phyloP scores from a whole-genome alignment of 2,329 filamentous ascomycete genomes.

The Nigrospora sphaerica region DNA sequence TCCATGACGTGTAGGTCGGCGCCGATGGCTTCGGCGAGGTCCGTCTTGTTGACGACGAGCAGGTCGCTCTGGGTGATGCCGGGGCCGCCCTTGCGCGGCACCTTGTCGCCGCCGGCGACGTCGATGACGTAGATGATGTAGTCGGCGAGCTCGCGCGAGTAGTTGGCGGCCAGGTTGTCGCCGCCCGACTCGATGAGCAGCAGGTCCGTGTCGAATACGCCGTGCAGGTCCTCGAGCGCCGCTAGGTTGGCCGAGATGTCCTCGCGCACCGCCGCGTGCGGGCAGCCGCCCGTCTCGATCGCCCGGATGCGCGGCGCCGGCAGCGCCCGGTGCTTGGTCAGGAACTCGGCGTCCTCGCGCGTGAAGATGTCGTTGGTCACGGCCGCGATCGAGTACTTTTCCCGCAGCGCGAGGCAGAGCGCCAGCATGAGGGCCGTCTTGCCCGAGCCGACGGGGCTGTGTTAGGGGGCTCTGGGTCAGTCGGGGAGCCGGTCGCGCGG shows the following conservation, averaged over 20 bases:
- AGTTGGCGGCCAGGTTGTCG: conserved; percentile 96
- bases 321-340: conserved; percentile 79
- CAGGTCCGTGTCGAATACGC: conserved; percentile 71
- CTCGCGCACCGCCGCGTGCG: conserved; percentile 93
- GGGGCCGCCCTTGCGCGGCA: conserved; percentile 90
- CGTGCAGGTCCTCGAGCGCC: conserved; percentile 82
- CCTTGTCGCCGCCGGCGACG: conserved; percentile 92
- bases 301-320: conserved; percentile 79
- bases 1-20: conserved; percentile 94
- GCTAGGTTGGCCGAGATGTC: conserved; percentile 93
- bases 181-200: conserved; percentile 93
- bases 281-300: conserved; percentile 96
- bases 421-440: conserved; percentile 97
- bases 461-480: neutral
- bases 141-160: conserved; percentile 88
- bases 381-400: conserved; percentile 78
- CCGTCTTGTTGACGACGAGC: conserved; percentile 94
- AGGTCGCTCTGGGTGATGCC: conserved; percentile 96
- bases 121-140: conserved; percentile 99
- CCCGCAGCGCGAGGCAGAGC: conserved; percentile 77
- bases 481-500: neutral
- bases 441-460: conserved; percentile 90
- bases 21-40: conserved; percentile 82
- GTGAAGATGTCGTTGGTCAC: conserved; percentile 99
- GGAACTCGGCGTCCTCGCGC: conserved; percentile 94